A percentile compares a stretch with the other conserved stretches of the same genome.
These are phyloP conservation scores for Gentiana macrophylla DNA, from an alignment of 257 asterid genomes.

Conservation along the genomic window DNA sequence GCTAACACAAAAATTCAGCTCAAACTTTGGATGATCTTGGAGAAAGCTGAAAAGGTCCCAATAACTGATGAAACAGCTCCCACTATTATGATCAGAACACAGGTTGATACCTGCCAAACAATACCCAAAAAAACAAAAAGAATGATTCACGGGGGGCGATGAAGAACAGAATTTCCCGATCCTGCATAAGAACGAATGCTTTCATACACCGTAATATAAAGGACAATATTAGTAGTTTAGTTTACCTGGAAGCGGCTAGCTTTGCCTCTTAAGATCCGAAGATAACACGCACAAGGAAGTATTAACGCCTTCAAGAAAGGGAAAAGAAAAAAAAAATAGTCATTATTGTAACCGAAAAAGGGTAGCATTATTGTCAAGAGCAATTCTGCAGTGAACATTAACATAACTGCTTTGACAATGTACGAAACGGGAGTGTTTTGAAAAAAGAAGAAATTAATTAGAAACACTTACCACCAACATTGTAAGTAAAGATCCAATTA, in stretches of 20 bases:
- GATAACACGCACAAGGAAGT: constrained; percentile 80
- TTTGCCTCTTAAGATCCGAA: constrained; percentile 66
- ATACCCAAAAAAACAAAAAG: background rate
- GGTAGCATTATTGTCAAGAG: too few species aligned
- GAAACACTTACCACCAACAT: constrained; percentile 74
- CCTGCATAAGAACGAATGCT: background rate
- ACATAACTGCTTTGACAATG: too few species aligned
- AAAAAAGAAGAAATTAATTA: background rate
- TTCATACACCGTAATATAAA: background rate
- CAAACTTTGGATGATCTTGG: constrained; percentile 45
- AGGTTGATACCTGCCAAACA: constrained; percentile 39
- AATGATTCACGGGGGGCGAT: too few species aligned
- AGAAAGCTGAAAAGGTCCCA: constrained; percentile 67
- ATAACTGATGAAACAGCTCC: constrained; percentile 48
- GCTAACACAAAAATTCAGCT: background rate
- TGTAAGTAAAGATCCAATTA: constrained; percentile 79
- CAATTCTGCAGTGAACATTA: too few species aligned
- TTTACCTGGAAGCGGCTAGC: constrained; percentile 49
- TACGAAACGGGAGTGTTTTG: too few species aligned
- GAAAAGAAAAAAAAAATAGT: background rate
- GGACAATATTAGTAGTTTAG: background rate
- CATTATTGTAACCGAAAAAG: too few species aligned
- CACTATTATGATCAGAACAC: constrained; percentile 43
- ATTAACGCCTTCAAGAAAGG: constrained; percentile 45
- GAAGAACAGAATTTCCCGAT: background rate